Conservation (phyloP, 148 eudicot genomes). For the Heliamphora exappendiculata region DNA sequence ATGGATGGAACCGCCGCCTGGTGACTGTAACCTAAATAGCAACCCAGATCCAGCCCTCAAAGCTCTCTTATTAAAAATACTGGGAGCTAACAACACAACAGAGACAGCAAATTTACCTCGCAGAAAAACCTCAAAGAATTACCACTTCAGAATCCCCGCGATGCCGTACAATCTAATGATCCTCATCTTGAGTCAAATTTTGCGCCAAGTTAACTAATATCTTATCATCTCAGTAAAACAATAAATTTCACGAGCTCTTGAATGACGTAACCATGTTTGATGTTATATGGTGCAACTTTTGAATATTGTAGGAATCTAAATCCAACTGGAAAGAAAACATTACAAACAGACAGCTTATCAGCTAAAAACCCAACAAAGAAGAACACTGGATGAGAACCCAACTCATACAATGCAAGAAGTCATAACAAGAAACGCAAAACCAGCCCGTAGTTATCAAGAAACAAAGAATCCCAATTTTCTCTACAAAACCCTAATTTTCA, state of each 20-base stretch:
- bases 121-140: background rate
- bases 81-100: background rate
- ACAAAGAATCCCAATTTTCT: background rate
- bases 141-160: background rate
- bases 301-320: background rate
- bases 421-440: background rate
- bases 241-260: background rate
- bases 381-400: slow-evolving; percentile 2
- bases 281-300: background rate
- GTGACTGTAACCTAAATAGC: slow-evolving; percentile 54
- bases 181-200: slow-evolving; percentile 7
- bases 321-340: slow-evolving; percentile 4
- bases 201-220: background rate
- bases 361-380: background rate
- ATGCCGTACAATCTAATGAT: background rate
- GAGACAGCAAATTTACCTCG: background rate
- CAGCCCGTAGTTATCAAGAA: background rate
- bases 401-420: background rate
- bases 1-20: slow-evolving; percentile 48
- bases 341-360: slow-evolving; percentile 1
- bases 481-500: slow-evolving; percentile 15
- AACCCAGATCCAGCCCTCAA: slow-evolving; percentile 45
- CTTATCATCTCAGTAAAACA: slow-evolving; percentile 8
- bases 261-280: background rate
- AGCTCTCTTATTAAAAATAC: slow-evolving; percentile 6